Base-by-base conservation (phyloP, 495 filamentous ascomycete species). In the Gamarada debralockiae region DNA sequence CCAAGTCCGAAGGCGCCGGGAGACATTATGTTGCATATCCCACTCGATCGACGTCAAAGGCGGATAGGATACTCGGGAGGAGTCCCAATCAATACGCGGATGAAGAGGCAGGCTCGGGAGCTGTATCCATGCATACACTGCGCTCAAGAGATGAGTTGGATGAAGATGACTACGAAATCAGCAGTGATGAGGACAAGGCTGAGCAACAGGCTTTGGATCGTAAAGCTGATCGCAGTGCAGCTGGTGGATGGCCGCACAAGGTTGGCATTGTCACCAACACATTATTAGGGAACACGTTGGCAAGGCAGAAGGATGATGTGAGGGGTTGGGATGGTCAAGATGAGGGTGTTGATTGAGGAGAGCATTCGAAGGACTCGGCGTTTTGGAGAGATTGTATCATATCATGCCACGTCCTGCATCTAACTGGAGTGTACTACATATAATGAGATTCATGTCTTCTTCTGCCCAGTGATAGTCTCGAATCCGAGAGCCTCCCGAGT, bases 61-160 rank as follows among this genome's bases (percentile, higher is more conserved):
- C 69, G 10, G 69, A 71, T 42, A 57, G 63, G 33, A 50, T 71
- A 7, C 42, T 71, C 9, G 69, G 69, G 14, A 58, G 66, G 36
- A 53, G 42, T 15, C 64, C 67, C 10, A 62, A 60, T 18, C 46
- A 56, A 2, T 67, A 69, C 44, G 53, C 50, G 1, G 68, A 69
- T 49, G 50, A 51, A 27, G 54, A 24, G 15, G 15, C 37, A 31
- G 40, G 6, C n/a, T 31, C 48, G 46, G 15, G 58, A 60, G 47
- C 56, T 27, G 60, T 70, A 7, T 63, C 62, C 21, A 56, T 71
- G 58, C 59, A 63, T 46, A 67, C 55, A 24, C 50, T 69, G 45
- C 42, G 56, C 15, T 49, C 57, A 15, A 39, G 48, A 20, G 37
- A 29, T 23, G 10, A 13, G 3, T 15, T 39, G 6, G 40, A 14